Conservation (phyloP, 257 asterid genomes). For the Solanum chmielewskii region DNA sequence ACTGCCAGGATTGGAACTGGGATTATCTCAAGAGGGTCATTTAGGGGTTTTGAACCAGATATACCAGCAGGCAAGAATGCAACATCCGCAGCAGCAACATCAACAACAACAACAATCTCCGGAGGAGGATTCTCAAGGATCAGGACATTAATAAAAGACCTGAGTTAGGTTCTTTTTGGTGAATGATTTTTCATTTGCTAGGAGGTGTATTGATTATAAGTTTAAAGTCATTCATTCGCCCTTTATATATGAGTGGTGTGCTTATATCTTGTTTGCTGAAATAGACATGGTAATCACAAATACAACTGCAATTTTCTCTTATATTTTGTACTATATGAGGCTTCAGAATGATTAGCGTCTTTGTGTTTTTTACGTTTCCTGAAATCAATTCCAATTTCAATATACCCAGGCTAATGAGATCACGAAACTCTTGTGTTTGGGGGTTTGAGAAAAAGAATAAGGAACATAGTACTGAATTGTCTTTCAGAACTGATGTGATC, state of each 20-base stretch:
- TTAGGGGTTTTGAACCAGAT: slow-evolving; percentile 48
- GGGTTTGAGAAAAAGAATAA: not conserved
- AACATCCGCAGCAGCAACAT: slow-evolving; percentile 2
- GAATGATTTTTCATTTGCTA: not conserved
- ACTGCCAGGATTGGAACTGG: slow-evolving; percentile 67
- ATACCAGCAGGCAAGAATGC: slow-evolving; percentile 48
- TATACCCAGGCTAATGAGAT: not conserved
- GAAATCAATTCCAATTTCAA: not conserved
- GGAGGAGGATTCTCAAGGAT: slow-evolving; percentile 48
- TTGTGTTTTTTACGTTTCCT: not conserved
- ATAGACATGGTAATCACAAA: not conserved
- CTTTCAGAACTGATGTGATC: not conserved
- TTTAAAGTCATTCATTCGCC: not conserved
- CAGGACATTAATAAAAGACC: slow-evolving; percentile 25
- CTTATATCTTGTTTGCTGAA: not conserved
- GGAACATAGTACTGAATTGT: not conserved
- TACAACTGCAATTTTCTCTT: not conserved
- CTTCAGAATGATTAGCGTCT: not conserved
- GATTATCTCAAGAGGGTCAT: slow-evolving; percentile 65
- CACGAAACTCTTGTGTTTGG: not conserved
- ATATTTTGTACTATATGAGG: not conserved
- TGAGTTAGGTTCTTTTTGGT: not conserved
- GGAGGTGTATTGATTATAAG: not conserved
- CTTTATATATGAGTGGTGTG: not conserved
- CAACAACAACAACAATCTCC: slow-evolving; percentile 22